Conservation (phyloP, 2,329 filamentous ascomycete species). For the Nemania abortiva region DNA sequence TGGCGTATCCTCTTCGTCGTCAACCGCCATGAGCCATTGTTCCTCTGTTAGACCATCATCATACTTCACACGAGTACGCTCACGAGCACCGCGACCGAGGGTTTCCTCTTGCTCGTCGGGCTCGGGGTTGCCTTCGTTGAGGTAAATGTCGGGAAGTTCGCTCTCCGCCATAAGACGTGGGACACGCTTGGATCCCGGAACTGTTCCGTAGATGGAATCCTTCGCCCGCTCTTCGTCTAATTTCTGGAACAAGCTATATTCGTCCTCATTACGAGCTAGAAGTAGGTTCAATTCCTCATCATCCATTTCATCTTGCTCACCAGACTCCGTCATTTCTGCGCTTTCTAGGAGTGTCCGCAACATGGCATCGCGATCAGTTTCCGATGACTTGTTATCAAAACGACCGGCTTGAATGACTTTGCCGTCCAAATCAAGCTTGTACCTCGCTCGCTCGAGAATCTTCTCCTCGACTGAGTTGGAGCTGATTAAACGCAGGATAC, state of each 20-base stretch:
- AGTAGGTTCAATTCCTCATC: constrained; percentile 97
- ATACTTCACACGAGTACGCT: constrained; percentile 93
- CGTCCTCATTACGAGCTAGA: constrained; percentile 87
- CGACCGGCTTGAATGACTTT: constrained; percentile 99
- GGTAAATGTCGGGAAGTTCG: constrained; percentile 93
- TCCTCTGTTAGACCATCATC: constrained; percentile 98
- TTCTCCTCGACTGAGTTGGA: constrained; percentile 99
- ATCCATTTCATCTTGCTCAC: constrained; percentile 96
- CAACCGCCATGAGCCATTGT: constrained; percentile 98
- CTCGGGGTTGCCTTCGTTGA: constrained; percentile 85
- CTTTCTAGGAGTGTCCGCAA: constrained; percentile 92
- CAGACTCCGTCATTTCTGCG: constrained; percentile 74
- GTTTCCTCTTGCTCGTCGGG: constrained; percentile 83
- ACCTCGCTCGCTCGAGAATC: constrained; percentile 95
- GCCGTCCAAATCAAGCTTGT: constrained; percentile 99
- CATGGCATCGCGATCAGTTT: constrained; percentile 98
- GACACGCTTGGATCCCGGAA: constrained; percentile 69
- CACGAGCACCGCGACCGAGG: constrained; percentile 89
- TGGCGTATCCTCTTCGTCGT: constrained; percentile 94
- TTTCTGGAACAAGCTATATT: constrained; percentile 81
- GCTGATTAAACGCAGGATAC: constrained; percentile 94
- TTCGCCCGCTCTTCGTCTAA: constrained; percentile 81
- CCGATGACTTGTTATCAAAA: constrained; percentile 99
- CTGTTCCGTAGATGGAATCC: constrained; percentile 77
- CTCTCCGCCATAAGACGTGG: constrained; percentile 87